Base-by-base conservation (phyloP, 2,329 filamentous ascomycete genomes). In the Phaeosphaeriaceae sp. region DNA sequence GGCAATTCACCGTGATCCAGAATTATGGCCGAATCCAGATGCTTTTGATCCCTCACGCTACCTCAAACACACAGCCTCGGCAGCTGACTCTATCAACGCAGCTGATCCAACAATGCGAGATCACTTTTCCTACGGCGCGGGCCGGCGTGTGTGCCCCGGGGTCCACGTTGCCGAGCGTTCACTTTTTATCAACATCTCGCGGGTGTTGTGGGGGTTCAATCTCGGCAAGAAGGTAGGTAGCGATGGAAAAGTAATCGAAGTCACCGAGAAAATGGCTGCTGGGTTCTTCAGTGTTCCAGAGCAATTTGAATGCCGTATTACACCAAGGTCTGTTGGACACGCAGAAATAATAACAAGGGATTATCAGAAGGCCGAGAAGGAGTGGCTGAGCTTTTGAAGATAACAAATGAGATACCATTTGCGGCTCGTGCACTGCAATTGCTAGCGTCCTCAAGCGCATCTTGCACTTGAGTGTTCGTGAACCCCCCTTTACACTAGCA, bases 161-260 rank as follows among this genome's bases (percentile, higher is more conserved):
- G 58, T 71, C 3, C 70, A 73, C 49, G 65, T 74, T 8, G 71
- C 71, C 1, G 71, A 73, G 29, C 67, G 69, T 23, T 72, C 69
- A 2, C 57, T 73, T 4, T 72, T 66, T 37, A 69, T 73, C 49
- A 70, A 70, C 30, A 67, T 73, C 9, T 52, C 67, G 4, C 61
- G 70, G 5, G 66, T 71, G 6, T 44, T 74, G 6, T 73, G 71
- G 71, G 70, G 63, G 0, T 74, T 73, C 49, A 57, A 66, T 30
- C 54, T 74, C 17, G 21, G 16, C 2, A 68, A 69, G 53, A 68
- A 68, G 45, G 52, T 29, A 6, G 55, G 48, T 4, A 45, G 54
- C 21, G 56, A 67, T 45, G 68, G 68, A 1, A 56, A 52, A 23
- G 40, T 54, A 1, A 52, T 70, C 2, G 56, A 66, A 30, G 65